Evolutionary conservation across 495 filamentous ascomycete genomes (phyloP).

Genomic region (Penicillium dipodomyicola): DNA sequence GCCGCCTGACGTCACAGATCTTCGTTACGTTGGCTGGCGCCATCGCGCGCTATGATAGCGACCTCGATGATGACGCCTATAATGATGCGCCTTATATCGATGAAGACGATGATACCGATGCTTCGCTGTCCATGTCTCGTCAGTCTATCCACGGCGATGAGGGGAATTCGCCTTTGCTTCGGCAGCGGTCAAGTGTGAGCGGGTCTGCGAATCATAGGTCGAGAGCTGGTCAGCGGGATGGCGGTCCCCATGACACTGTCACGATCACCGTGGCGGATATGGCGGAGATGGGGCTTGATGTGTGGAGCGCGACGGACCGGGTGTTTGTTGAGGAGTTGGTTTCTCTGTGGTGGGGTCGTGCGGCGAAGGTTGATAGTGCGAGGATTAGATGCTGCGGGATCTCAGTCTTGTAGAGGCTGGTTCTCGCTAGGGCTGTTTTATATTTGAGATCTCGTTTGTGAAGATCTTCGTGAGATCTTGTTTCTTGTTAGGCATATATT

Average conservation of each 20-base stretch:
- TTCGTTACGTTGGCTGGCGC: constrained; percentile 62
- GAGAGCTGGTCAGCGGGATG: neutral
- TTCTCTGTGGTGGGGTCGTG: constrained; percentile 67
- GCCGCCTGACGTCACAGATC: constrained; percentile 72
- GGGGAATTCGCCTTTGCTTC: constrained; percentile 28
- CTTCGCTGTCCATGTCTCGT: constrained; percentile 28
- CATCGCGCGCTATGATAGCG: constrained; percentile 49
- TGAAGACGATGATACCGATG: constrained; percentile 23
- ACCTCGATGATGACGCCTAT: constrained; percentile 12
- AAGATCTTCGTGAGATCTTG: neutral
- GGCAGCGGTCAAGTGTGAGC: constrained; percentile 19
- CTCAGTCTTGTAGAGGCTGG: constrained; percentile 59
- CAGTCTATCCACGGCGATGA: constrained; percentile 34
- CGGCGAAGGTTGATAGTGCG: constrained; percentile 65
- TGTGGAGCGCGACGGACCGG: constrained; percentile 78
- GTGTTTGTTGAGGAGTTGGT: constrained; percentile 68
- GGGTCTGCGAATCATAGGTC: constrained; percentile 2
- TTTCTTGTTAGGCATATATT: neutral
- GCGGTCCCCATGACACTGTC: constrained; percentile 38
- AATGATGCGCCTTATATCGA: constrained; percentile 19
- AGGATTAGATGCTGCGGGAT: constrained; percentile 80
- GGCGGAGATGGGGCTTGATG: constrained; percentile 76
- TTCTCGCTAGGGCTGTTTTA: neutral
- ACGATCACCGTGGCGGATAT: constrained; percentile 68
- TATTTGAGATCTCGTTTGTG: neutral